Evolutionary conservation across 306 rosid species (phyloP), one percentile per base, ranked within the genome.

Genomic region (Pueraria montana): DNA sequence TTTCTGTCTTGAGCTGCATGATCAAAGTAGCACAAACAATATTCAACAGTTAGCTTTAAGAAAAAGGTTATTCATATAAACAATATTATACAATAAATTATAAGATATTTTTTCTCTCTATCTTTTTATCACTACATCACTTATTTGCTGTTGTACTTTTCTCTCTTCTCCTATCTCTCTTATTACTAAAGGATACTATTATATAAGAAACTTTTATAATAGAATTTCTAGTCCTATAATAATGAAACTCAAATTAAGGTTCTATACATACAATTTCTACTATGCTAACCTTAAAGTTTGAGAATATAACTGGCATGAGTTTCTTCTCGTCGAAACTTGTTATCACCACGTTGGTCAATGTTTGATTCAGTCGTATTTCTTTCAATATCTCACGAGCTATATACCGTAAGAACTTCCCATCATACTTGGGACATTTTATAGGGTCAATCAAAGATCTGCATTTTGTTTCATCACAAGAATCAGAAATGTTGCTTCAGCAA

Each of bases 211-310:
- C 3, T 27, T 27, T 1, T 3, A 27, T n/a, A n/a, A n/a, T n/a
- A 27, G 32, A 27, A 27, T 1, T 27, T 27, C 1, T 9, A 30
- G 21, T 8, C 20, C 27, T 56, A 30, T 9, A 56, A 56, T 9
- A n/a, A n/a, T n/a, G n/a, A n/a, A n/a, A n/a, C n/a, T n/a, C n/a
- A n/a, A n/a, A n/a, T n/a, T n/a, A n/a, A 7, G 58, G 58, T 52
- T 56, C 30, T 2, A 8, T 26, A 0, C 1, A 24, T 24, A 23
- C 2, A 24, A 24, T 26, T 11, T 27, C 7, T 65, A 65, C 7
- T 32, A 62, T 43, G 6, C 61, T 9, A 81, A 83, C 86, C 86
- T 77, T 72, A 11, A 56, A 76, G 27, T 12, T 77, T 36, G 82
- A 83, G 62, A 83, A 83, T 16, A 83, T 38, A 8, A 55, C 58